Percentiles rank a stretch among this genome's conserved stretches.
Evolutionary conservation across 2,329 filamentous ascomycete species (phyloP).

Genomic region (Pyricularia pennisetigena): DNA sequence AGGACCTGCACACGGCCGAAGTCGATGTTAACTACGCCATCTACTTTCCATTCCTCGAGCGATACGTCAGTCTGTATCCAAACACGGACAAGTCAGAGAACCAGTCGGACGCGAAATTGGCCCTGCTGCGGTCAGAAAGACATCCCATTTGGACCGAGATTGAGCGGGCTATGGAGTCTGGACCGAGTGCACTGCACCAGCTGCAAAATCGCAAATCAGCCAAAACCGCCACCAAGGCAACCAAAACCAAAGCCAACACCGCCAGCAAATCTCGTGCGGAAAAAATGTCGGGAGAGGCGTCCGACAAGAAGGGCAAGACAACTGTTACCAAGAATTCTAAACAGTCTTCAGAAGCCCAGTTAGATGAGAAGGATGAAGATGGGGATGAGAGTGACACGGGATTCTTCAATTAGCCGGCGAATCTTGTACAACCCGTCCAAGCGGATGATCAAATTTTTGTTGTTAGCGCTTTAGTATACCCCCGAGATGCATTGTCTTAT

Average conservation of each 20-base stretch:
- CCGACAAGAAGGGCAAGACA: conserved; percentile 6
- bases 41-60: conserved; percentile 60
- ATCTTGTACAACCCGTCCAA: not conserved
- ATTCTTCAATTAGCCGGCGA: conserved; percentile 5
- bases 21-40: conserved; percentile 69
- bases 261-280: conserved; percentile 2
- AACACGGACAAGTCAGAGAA: conserved; percentile 18
- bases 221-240: conserved; percentile 11
- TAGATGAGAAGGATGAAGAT: conserved; percentile 6
- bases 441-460: not conserved
- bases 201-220: conserved; percentile 40
- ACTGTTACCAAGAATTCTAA: not conserved
- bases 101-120: conserved; percentile 28
- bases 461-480: not conserved
- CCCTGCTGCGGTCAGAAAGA: conserved; percentile 33
- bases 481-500: not conserved
- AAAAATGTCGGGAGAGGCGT: conserved; percentile 2
- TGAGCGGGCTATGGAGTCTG: conserved; percentile 52
- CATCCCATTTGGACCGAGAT: conserved; percentile 59
- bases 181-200: conserved; percentile 37
- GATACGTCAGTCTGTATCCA: conserved; percentile 57
- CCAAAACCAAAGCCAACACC: conserved; percentile 6
- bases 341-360: not conserved
- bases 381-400: conserved; percentile 34
- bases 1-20: conserved; percentile 56